These are phyloP conservation scores for Dillenia suffruticosa DNA, from an alignment of 164 flowering plant genomes.

Conservation along the genomic window DNA sequence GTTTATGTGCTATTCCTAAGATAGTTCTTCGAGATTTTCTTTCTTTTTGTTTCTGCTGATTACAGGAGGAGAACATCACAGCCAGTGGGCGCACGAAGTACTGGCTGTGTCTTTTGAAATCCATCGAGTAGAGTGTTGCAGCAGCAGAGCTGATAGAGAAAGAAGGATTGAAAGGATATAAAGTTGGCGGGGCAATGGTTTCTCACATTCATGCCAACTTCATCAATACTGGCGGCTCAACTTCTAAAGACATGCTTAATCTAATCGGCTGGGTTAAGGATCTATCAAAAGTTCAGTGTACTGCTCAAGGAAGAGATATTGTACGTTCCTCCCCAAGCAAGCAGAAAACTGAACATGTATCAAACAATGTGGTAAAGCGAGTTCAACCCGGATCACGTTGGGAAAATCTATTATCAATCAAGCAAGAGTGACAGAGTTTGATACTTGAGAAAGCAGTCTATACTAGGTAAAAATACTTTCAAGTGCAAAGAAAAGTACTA, in stretches of 20 bases:
- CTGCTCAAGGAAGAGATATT: slow-evolving; percentile 32
- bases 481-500: no score
- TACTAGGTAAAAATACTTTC: no score
- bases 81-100: slow-evolving; percentile 30
- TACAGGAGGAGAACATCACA: slow-evolving; percentile 34
- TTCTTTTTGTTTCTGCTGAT: neutral
- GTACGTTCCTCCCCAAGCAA: slow-evolving; percentile 2
- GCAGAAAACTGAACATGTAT: no score
- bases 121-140: slow-evolving; percentile 26
- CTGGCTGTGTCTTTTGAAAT: slow-evolving; percentile 49
- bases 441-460: no score
- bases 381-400: no score
- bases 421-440: no score
- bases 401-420: no score
- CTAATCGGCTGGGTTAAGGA: slow-evolving; percentile 36
- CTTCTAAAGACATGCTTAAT: slow-evolving; percentile 41
- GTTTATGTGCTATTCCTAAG: neutral
- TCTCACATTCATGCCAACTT: slow-evolving; percentile 44
- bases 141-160: slow-evolving; percentile 50
- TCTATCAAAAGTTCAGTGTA: slow-evolving; percentile 28
- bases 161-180: slow-evolving; percentile 42
- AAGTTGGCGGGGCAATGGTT: slow-evolving; percentile 41
- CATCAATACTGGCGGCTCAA: slow-evolving; percentile 32
- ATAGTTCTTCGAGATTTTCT: no score
- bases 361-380: no score